Evolutionary conservation across 2,329 filamentous ascomycete species (phyloP).

Genomic region (Epichloe sibirici): DNA sequence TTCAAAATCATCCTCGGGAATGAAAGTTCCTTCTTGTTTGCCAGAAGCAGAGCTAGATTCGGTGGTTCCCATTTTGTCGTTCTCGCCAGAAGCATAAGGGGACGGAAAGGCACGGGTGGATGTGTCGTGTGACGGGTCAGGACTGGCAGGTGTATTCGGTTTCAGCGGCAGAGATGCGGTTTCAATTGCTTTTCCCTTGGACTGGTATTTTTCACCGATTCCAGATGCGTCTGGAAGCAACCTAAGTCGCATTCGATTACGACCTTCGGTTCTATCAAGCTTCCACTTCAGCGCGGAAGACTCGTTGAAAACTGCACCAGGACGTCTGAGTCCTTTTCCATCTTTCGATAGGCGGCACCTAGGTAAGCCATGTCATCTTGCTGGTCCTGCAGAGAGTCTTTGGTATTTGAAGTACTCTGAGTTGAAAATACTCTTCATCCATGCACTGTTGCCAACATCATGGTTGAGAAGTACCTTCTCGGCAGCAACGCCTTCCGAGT

Average conservation of each 20-base stretch:
- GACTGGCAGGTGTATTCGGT: conserved; percentile 17
- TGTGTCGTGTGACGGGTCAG: conserved; percentile 11
- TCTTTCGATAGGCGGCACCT: conserved; percentile 60
- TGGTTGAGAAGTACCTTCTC: conserved; percentile 71
- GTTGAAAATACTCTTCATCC: conserved; percentile 91
- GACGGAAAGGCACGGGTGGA: conserved; percentile 10
- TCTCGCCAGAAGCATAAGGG: conserved; percentile 11
- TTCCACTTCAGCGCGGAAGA: conserved; percentile 64
- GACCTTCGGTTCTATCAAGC: conserved; percentile 87
- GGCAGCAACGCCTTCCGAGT: conserved; percentile 50
- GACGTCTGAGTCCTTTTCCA: conserved; percentile 68
- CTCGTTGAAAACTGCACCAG: conserved; percentile 69
- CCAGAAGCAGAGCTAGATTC: conserved; percentile 14
- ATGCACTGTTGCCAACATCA: conserved; percentile 74
- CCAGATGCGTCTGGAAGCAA: conserved; percentile 66
- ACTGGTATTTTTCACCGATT: conserved; percentile 64
- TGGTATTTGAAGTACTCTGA: conserved; percentile 90
- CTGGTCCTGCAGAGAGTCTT: conserved; percentile 76
- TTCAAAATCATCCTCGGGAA: conserved; percentile 82
- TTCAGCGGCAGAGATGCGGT: conserved; percentile 24
- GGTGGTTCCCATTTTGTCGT: conserved; percentile 8
- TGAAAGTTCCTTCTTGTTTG: conserved; percentile 13
- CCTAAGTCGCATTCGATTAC: conserved; percentile 86
- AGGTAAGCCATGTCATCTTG: conserved; percentile 80
- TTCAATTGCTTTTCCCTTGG: conserved; percentile 58